Percentiles rank a stretch among this genome's conserved stretches.
Evolutionary conservation across 306 rosid species (phyloP).

Genomic region (Acacia acuminata): DNA sequence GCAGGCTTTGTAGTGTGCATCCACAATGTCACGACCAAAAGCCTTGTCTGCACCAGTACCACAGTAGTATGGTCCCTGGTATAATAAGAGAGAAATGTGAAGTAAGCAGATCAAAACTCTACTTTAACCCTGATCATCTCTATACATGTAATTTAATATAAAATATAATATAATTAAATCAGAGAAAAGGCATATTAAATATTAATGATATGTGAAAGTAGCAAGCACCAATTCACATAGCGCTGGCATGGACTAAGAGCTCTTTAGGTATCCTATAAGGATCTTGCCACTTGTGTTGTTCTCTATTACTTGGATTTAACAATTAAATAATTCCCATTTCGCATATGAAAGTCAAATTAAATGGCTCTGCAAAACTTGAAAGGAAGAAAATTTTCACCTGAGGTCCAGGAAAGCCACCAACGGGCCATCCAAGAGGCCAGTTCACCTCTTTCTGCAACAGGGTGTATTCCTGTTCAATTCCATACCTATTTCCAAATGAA

Average conservation of each 20-base stretch:
- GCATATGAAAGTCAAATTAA: not conserved
- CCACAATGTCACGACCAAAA: slow-evolving; percentile 83
- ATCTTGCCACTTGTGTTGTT: not conserved
- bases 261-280: not conserved
- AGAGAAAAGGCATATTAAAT: not conserved
- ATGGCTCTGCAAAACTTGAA: not conserved
- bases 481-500: slow-evolving; percentile 61
- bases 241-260: not conserved
- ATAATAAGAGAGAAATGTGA: not conserved
- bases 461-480: slow-evolving; percentile 93
- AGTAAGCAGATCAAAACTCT: not conserved
- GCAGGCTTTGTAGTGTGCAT: slow-evolving; percentile 90
- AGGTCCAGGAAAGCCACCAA: slow-evolving; percentile 85
- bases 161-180: not conserved
- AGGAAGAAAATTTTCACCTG: slow-evolving; percentile 54
- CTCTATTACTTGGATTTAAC: not conserved
- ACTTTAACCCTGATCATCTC: not conserved
- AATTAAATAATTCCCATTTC: not conserved
- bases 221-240: not conserved
- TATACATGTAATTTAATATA: not conserved
- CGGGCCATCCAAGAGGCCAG: slow-evolving; percentile 95
- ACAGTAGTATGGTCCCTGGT: slow-evolving; percentile 92
- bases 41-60: slow-evolving; percentile 84
- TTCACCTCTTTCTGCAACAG: slow-evolving; percentile 74
- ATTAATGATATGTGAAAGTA: not conserved